Percentiles rank a stretch among this genome's conserved stretches.
Conservation (phyloP, 2,329 filamentous ascomycete genomes). For the Colletotrichum tabaci region DNA sequence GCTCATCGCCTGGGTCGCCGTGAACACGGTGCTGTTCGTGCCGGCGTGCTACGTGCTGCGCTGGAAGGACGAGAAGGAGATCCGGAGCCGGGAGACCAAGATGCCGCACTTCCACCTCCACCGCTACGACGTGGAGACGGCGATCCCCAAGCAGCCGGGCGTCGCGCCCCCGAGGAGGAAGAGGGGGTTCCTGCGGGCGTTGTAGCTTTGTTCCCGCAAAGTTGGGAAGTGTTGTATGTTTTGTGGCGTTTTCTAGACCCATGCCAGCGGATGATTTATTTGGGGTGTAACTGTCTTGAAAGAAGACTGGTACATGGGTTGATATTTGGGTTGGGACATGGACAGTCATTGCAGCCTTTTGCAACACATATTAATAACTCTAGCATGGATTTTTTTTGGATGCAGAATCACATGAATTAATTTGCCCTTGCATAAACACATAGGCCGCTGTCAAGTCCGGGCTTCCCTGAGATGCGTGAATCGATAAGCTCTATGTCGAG, state of each 20-base stretch:
- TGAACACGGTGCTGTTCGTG: conserved; percentile 14
- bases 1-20: conserved; percentile 16
- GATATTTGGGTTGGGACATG: not conserved
- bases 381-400: not conserved
- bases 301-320: too few species aligned
- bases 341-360: not conserved
- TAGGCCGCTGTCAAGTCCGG: not conserved
- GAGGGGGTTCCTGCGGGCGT: conserved; percentile 21
- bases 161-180: conserved; percentile 24
- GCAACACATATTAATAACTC: not conserved
- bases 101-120: conserved; percentile 19
- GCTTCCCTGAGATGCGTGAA: not conserved
- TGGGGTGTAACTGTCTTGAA: not conserved
- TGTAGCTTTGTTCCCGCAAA: not conserved
- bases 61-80: conserved; percentile 32
- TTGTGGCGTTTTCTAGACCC: not conserved
- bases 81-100: conserved; percentile 14
- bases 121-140: conserved; percentile 18
- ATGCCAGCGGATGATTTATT: not conserved
- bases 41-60: conserved; percentile 31
- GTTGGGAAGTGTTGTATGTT: too few species aligned
- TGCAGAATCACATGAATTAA: not conserved
- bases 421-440: not conserved
- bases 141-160: conserved; percentile 26
- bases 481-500: not conserved